Base-by-base conservation (phyloP, 164 flowering plant genomes). In the Macadamia tetraphylla region DNA sequence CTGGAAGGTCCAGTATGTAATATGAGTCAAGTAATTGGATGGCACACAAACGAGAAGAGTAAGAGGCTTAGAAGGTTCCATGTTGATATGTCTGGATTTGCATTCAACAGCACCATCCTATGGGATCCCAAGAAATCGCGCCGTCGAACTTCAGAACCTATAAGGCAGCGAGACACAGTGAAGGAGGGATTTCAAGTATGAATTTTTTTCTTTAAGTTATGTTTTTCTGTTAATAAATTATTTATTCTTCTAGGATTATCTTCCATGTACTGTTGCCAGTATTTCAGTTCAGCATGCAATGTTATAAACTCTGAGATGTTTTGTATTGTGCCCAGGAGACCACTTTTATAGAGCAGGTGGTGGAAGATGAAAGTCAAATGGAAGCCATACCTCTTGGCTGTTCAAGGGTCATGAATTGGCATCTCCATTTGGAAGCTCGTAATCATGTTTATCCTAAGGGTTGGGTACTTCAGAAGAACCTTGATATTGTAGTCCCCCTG, bases 41-140 rank as follows among this genome's bases (percentile, higher is more conserved):
- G 98, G 98, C 97, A 94, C 79, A 92, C 97, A 52, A 94, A 94
- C 81, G 97, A 90, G 77, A 94, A 86, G 80, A 94, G 98, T 70
- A 92, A 88, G 77, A 81, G 80, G 67, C 86, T 94, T 43, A 84
- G 96, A 29, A 83, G 98, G 74, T 94, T 94, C 76, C 98, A 94
- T 77, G 95, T 92, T 63, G 97, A 94, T 70, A 94, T 90, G 96
- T 91, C 98, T 9, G 98, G 98, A 70, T 94, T 94, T 78, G 98
- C 98, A 60, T 94, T 94, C 82, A 91, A 94, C 79, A 91, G 97
- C 84, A 88, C 95, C 43, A 85, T 91, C 65, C 74, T 94, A 52
- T 94, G 98, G 98, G 95, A 88, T 71, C 89, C 95, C 66, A 86
- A 86, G 84, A 85, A 86, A 70, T 91, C 96, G 98, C 77, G 71